A percentile compares a stretch with the other conserved stretches of the same genome.
Conservation (phyloP, 2,329 filamentous ascomycete genomes). For the Setomelanomma holmii region DNA sequence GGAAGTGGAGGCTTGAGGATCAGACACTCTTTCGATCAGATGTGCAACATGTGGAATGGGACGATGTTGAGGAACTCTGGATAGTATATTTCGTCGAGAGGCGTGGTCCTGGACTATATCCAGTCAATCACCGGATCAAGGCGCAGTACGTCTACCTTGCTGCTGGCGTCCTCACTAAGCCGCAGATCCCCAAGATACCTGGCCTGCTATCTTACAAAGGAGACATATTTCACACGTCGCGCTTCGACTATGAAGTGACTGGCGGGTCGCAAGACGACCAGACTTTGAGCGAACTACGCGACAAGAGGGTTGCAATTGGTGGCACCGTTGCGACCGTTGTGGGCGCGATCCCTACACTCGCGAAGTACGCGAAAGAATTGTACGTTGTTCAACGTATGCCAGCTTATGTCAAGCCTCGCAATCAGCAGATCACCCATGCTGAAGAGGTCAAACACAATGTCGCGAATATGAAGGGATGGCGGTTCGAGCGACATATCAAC, state of each 20-base stretch:
- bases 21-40: constrained; percentile 54
- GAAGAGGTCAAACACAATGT: constrained; percentile 17
- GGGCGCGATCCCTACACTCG: constrained; percentile 49
- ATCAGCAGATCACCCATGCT: constrained; percentile 15
- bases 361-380: constrained; percentile 57
- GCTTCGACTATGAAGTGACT: constrained; percentile 36
- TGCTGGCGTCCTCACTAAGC: constrained; percentile 53
- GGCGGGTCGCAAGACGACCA: constrained; percentile 28
- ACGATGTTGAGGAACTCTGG: not conserved
- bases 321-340: constrained; percentile 45
- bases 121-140: not conserved
- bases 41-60: not conserved
- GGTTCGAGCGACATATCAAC: constrained; percentile 55
- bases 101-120: constrained; percentile 36
- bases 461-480: constrained; percentile 55
- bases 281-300: constrained; percentile 43
- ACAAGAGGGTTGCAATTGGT: constrained; percentile 45
- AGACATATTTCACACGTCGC: constrained; percentile 39
- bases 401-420: constrained; percentile 50
- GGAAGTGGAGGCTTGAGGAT: constrained; percentile 38
- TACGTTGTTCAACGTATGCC: constrained; percentile 67
- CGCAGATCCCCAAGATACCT: constrained; percentile 42
- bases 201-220: constrained; percentile 31
- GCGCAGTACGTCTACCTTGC: constrained; percentile 49
- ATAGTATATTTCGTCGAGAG: constrained; percentile 20